Evolutionary conservation across 257 asterid species (phyloP), one percentile per base, ranked within the genome.

Genomic region (Ilex asprella): DNA sequence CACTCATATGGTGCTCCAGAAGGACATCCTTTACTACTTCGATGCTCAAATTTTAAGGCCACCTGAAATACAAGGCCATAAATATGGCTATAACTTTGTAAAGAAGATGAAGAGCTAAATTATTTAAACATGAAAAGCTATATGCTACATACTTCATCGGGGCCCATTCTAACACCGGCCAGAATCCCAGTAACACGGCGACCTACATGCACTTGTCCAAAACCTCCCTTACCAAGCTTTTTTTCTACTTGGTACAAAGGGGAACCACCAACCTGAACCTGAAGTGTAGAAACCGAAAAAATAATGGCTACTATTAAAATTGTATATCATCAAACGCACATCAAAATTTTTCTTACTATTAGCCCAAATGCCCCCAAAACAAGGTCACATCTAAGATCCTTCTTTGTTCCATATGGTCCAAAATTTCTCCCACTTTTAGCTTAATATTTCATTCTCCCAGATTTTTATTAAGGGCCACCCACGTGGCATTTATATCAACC

Each of bases 181-280:
- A 30, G 59, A 29, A 82, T 81, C 54, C 89, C 93, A 67, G 78
- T 51, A 46, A 80, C 63, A 31, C 93, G 86, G 50, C 89, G 95
- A 54, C 97, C 97, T 47, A 85, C 91, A 82, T 76, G 85, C 14
- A 87, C 97, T 76, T 91, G 97, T 41, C 97, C 97, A 16, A 91
- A 91, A 29, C 97, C 96, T 68, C 97, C 97, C 76, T 91, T 85
- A 16, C 97, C 97, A 7, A 91, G 95, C 65, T 84, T 91, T 69
- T 66, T 84, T 59, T 84, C 93, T 59, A 73, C 30, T 71, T 55
- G 79, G 72, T 91, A 91, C 68, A 70, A 30, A 10, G 96, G 95
- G 6, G 96, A 91, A 59, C 82, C 86, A 52, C 94, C 96, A 69
- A 91, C 88, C 77, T 91, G 94, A 46, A 87, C 97, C 96, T 91